Evolutionary conservation across 441 rosid genomes (phyloP), one percentile per base, ranked within the genome.

Genomic region (Gossypium lobatum): DNA sequence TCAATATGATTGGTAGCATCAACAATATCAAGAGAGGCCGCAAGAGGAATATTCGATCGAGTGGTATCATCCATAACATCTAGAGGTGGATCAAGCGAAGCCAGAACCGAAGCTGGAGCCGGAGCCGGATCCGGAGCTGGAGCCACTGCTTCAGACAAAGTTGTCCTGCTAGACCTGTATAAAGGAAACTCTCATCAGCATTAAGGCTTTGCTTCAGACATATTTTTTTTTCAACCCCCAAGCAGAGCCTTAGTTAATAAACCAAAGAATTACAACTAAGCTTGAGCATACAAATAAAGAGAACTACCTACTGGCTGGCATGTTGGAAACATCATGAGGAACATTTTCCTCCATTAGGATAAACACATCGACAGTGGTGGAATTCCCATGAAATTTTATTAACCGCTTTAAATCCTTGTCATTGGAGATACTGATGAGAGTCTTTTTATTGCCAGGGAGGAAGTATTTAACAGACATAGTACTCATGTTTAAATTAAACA

Each of bases 401-500:
- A 94, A 87, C 74, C 97, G 83, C 77, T 84, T 85, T 61, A 94
- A 81, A 78, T 94, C 97, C 87, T 94, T 94, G 75, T 94, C 98
- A 39, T 83, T 92, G 17, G 97, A 91, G 78, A 94, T 80, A 6
- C 94, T 87, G 80, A 92, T 94, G 58, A 94, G 89, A 0, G 92
- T 92, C 80, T 86, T 92, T 78, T 76, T 89, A 82, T 91, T 92
- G 65, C 93, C 91, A 0, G 95, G 98, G 66, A 94, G 95, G 62
- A 92, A 92, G 84, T 94, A 94, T 68, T 89, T 92, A 28, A 94
- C 82, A 71, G 84, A 85, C 80, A 92, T 84, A 10, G 83, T 74
- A 50, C 79, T 77, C 60, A 79, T 25, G 53, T 79, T 83, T 65
- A 85, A 89, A 73, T 79, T 91, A 59, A 92, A 94, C 95, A 94